phyloP scores from a whole-genome alignment of 83 land plant genomes.

The Picea abies region DNA sequence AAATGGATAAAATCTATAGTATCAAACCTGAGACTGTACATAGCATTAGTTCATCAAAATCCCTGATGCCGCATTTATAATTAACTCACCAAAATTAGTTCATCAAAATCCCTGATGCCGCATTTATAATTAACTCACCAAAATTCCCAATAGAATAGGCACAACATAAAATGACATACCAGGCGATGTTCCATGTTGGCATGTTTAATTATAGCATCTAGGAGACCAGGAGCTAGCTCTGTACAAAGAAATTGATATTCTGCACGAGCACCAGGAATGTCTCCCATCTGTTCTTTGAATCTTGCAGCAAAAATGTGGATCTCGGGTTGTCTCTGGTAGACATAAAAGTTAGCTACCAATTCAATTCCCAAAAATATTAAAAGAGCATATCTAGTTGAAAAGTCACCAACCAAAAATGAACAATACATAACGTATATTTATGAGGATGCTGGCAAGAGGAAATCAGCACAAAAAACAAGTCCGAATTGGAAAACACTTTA shows the following conservation, averaged over 20 bases:
- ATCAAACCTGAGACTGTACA: neutral
- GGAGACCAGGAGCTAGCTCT: conserved; percentile 79
- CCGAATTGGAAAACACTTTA: too few species aligned
- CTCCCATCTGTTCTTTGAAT: conserved; percentile 83
- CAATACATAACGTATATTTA: too few species aligned
- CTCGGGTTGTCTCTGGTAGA: conserved; percentile 84
- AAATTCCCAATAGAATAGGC: neutral
- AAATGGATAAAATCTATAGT: neutral
- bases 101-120: too few species aligned
- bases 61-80: too few species aligned
- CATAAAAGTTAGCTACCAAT: neutral
- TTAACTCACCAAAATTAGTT: neutral
- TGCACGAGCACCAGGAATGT: conserved; percentile 75
- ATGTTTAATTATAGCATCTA: conserved; percentile 86
- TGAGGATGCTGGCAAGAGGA: too few species aligned
- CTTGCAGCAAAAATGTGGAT: conserved; percentile 93
- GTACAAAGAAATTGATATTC: conserved; percentile 68
- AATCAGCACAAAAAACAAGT: too few species aligned
- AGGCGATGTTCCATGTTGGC: conserved; percentile 92
- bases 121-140: neutral
- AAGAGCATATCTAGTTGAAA: too few species aligned
- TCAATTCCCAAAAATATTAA: neutral
- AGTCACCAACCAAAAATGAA: too few species aligned
- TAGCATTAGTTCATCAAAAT: neutral
- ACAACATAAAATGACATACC: conserved; percentile 33